phyloP scores from a whole-genome alignment of 2,329 filamentous ascomycete species.

The Cytospora piceicola region DNA sequence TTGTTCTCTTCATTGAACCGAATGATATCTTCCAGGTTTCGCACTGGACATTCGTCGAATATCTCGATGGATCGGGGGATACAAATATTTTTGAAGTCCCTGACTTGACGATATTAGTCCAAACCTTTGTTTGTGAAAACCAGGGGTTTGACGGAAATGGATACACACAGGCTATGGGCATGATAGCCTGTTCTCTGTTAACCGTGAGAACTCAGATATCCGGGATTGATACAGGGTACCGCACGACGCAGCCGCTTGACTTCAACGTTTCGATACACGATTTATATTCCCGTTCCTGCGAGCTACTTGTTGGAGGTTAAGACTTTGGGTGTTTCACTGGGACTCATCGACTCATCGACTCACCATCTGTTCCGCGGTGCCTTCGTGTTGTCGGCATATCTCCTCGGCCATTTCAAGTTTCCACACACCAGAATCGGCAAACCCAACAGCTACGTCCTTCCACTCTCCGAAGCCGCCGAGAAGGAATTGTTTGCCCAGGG shows the following conservation, averaged over 20 bases:
- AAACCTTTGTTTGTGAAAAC: neutral
- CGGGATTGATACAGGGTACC: neutral
- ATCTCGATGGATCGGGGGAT: neutral
- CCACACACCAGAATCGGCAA: constrained; percentile 9
- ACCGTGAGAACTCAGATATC: constrained; percentile 2
- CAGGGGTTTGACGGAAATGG: neutral
- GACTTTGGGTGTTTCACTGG: neutral
- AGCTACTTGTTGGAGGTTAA: neutral
- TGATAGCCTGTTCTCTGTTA: neutral
- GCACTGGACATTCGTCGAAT: constrained; percentile 4
- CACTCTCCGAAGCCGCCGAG: neutral
- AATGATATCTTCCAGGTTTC: constrained; percentile 6
- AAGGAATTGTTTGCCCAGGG: neutral
- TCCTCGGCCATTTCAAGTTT: constrained; percentile 9
- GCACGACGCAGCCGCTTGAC: neutral
- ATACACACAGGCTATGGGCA: constrained; percentile 1
- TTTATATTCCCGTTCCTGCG: neutral
- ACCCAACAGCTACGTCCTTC: constrained; percentile 10
- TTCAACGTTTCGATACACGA: neutral
- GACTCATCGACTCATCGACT: neutral
- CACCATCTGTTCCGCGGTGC: constrained; percentile 17
- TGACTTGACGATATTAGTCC: neutral
- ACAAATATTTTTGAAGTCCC: constrained; percentile 11
- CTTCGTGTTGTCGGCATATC: constrained; percentile 18
- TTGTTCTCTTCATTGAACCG: neutral